Evolutionary conservation across 2,329 filamentous ascomycete genomes (phyloP), one percentile per base, ranked within the genome.

Genomic region (Tolypocladium sp.): DNA sequence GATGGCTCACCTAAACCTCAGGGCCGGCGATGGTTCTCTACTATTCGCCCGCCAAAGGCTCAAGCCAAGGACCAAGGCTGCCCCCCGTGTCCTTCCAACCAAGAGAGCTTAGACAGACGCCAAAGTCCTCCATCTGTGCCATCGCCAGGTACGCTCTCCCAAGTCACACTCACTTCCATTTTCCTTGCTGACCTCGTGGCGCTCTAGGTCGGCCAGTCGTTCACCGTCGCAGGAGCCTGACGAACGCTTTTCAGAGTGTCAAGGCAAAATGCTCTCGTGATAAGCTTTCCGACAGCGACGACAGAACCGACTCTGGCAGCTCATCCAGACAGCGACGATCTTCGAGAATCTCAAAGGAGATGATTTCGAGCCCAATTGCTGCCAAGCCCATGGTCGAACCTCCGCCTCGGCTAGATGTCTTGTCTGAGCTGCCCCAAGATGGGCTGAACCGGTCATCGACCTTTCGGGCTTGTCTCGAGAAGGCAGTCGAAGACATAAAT

Each of bases 381-480:
- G 25, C 20, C 13, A 54, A 38, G n/a, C 49, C 38, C 27, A 30
- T 54, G 5, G 20, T 35, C 20, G 53, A 55, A 3, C 37, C 51
- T 56, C 64, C 70, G 12, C 71, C 71, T 22, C 66, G 64, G 10
- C 63, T 73, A 30, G 68, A 67, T n/a, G 59, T 70, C 56, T 61
- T 71, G 20, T 61, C 61, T 35, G 69, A 69, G 27, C 42, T 71
- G 8, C 65, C 67, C 2, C 41, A 51, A 7, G 66, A 65, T 52
- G 63, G 56, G 13, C 54, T 69, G 20, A 62, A 66, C 37, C 63
- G 64, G 56, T 69, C 69, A 2, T 69, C 67, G 10, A 69, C 69
- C 7, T 69, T 73, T 57, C 63, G 66, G 52, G 60, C 62, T 35
- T 64, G 59, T 37, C 62, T 74, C 35, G 70, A 73, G 51, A 68